Evolutionary conservation across 179 eudicot genomes (phyloP).

Genomic region (Patellifolia procumbens): DNA sequence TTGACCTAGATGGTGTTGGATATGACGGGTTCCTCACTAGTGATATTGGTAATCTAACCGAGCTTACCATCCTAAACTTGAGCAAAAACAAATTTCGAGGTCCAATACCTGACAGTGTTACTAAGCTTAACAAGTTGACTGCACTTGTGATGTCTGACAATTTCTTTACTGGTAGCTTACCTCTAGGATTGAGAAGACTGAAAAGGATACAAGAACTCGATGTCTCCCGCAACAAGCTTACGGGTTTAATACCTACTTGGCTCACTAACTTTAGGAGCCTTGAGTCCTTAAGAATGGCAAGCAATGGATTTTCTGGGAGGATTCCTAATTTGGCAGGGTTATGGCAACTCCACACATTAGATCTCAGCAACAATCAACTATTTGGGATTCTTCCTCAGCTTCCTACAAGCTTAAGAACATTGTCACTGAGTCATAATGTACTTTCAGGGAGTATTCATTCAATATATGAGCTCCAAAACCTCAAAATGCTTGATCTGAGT

Average conservation of each 20-base stretch:
- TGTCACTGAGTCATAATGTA: conserved; percentile 45
- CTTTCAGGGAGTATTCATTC: conserved; percentile 59
- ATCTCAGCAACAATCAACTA: conserved; percentile 53
- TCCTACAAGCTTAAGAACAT: conserved; percentile 41
- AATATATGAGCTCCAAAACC: conserved; percentile 35
- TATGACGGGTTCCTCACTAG: conserved; percentile 64
- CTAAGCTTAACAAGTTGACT: conserved; percentile 47
- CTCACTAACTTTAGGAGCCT: conserved; percentile 41
- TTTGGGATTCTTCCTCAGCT: conserved; percentile 57
- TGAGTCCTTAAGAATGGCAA: conserved; percentile 38
- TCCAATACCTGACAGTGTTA: conserved; percentile 47
- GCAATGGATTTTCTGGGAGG: conserved; percentile 54
- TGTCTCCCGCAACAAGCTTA: conserved; percentile 52
- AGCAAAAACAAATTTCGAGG: conserved; percentile 67
- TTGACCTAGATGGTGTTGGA: conserved; percentile 58
- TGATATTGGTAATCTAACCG: conserved; percentile 57
- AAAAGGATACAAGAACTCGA: conserved; percentile 51
- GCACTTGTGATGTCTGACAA: conserved; percentile 45
- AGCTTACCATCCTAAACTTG: conserved; percentile 50
- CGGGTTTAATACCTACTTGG: conserved; percentile 51
- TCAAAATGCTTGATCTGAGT: conserved; percentile 51
- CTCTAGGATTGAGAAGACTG: conserved; percentile 37
- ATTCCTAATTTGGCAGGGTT: conserved; percentile 52
- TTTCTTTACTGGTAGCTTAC: conserved; percentile 56
- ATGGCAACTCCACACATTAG: conserved; percentile 64